A percentile compares a stretch with the other conserved stretches of the same genome.
These are phyloP conservation scores for Scalesia atractyloides DNA, from an alignment of 129 eudicot genomes.

Conservation along the genomic window DNA sequence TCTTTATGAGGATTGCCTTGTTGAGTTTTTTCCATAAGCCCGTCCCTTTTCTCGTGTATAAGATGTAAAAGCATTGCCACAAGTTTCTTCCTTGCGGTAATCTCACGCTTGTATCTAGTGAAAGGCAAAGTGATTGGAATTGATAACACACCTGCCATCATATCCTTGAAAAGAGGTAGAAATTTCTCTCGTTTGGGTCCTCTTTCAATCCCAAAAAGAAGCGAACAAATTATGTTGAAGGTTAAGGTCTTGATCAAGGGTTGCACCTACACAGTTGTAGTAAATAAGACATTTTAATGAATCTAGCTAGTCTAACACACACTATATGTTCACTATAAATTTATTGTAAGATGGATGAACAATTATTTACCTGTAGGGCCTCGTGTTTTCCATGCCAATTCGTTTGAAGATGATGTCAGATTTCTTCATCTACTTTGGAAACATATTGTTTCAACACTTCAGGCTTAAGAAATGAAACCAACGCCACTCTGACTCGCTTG, in stretches of 20 bases:
- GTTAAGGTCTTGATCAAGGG: conserved; percentile 42
- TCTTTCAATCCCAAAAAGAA: conserved; percentile 37
- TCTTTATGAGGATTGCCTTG: conserved; percentile 30
- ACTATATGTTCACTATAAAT: too few relatives aligned
- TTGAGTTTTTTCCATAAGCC: conserved; percentile 17
- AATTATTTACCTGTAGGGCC: conserved; percentile 21
- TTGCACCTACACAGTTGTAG: conserved; percentile 27
- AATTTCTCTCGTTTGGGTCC: conserved; percentile 34
- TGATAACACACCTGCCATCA: conserved; percentile 28
- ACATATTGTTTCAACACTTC: conserved; percentile 41
- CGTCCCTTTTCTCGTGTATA: conserved; percentile 34
- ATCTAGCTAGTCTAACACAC: background rate
- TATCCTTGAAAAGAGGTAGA: conserved; percentile 24
- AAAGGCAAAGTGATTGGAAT: conserved; percentile 40
- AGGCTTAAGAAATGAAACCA: conserved; percentile 38
- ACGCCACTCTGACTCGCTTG: conserved; percentile 39
- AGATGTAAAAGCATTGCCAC: conserved; percentile 28
- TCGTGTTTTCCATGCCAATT: conserved; percentile 32
- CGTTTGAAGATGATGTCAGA: conserved; percentile 33
- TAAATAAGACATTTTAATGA: background rate
- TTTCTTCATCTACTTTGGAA: conserved; percentile 44
- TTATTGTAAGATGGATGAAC: background rate
- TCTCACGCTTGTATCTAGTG: conserved; percentile 29
- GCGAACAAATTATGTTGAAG: conserved; percentile 38
- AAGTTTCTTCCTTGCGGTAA: conserved; percentile 32